Percentiles rank a stretch among this genome's conserved stretches.
phyloP scores from a whole-genome alignment of 2,329 filamentous ascomycete species.

The Aureobasidium sp. region DNA sequence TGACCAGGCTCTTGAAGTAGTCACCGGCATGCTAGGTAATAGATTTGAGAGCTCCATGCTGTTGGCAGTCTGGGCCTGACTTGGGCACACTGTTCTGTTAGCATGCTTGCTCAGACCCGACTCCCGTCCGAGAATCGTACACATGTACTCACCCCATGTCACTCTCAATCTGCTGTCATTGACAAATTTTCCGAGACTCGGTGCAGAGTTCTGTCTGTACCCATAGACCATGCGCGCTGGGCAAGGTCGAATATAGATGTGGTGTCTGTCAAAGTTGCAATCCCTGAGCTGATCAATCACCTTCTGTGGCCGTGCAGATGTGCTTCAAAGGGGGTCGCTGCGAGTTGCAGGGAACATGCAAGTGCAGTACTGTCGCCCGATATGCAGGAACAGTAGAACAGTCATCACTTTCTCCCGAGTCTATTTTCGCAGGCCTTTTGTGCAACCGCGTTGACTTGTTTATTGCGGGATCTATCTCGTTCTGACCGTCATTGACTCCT shows the following conservation, averaged over 20 bases:
- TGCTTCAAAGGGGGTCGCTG: not conserved
- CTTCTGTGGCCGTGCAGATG: not conserved
- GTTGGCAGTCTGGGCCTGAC: too few relatives aligned
- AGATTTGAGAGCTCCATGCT: too few relatives aligned
- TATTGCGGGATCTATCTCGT: not conserved
- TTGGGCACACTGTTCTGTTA: too few relatives aligned
- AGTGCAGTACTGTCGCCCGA: not conserved
- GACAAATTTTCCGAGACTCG: not conserved
- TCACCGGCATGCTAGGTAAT: not conserved
- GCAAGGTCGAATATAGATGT: not conserved
- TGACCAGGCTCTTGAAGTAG: not conserved
- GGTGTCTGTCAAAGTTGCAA: slow-evolving; percentile 2
- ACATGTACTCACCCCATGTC: too few relatives aligned
- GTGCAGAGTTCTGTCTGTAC: not conserved
- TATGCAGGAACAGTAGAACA: slow-evolving; percentile 11
- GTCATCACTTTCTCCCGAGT: not conserved
- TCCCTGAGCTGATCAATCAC: slow-evolving; percentile 1
- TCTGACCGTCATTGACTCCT: not conserved
- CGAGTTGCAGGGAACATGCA: not conserved
- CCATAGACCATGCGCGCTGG: not conserved
- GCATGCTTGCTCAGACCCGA: too few relatives aligned
- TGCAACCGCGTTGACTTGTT: not conserved
- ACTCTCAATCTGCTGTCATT: too few relatives aligned
- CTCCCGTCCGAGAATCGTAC: too few relatives aligned
- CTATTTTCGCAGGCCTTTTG: slow-evolving; percentile 2